phyloP scores from a whole-genome alignment of 768 basidiomycete species.

The Suillus luteus region DNA sequence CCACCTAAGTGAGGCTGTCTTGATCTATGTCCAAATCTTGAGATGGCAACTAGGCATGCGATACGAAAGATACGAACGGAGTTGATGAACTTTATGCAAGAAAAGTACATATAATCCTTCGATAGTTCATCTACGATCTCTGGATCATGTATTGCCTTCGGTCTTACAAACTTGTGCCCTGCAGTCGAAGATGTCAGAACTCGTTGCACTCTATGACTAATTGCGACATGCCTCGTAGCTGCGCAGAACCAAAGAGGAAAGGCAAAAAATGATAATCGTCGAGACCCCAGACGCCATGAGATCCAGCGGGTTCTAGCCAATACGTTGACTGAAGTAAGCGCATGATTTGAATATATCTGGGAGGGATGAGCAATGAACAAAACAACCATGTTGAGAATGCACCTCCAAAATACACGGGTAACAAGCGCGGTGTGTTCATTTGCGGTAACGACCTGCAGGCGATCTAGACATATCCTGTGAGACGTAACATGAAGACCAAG shows the following conservation, averaged over 20 bases:
- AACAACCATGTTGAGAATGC: slow-evolving; percentile 14
- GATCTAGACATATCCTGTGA: slow-evolving; percentile 76
- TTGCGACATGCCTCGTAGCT: slow-evolving; percentile 54
- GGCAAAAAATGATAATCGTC: slow-evolving; percentile 97
- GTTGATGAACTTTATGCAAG: slow-evolving; percentile 95
- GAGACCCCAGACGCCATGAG: slow-evolving; percentile 97
- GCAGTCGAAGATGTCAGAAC: not conserved
- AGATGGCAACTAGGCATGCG: not conserved
- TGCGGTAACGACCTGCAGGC: slow-evolving; percentile 60
- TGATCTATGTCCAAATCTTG: slow-evolving; percentile 57
- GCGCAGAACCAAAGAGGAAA: slow-evolving; percentile 85
- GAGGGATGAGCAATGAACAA: not conserved
- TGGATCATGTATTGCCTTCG: slow-evolving; percentile 88
- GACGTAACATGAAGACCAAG: not conserved
- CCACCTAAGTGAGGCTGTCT: slow-evolving; percentile 94
- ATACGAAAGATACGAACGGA: slow-evolving; percentile 53
- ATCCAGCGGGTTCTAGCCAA: slow-evolving; percentile 98
- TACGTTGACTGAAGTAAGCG: slow-evolving; percentile 88
- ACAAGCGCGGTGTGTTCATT: slow-evolving; percentile 78
- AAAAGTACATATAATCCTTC: slow-evolving; percentile 94
- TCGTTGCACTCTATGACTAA: not conserved
- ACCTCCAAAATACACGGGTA: slow-evolving; percentile 88
- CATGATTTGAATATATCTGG: slow-evolving; percentile 76
- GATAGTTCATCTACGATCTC: slow-evolving; percentile 93
- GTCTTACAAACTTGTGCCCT: slow-evolving; percentile 89